These are phyloP conservation scores for Kalmusia sp. DNA, from an alignment of 2,329 filamentous ascomycete species.

Conservation along the genomic window DNA sequence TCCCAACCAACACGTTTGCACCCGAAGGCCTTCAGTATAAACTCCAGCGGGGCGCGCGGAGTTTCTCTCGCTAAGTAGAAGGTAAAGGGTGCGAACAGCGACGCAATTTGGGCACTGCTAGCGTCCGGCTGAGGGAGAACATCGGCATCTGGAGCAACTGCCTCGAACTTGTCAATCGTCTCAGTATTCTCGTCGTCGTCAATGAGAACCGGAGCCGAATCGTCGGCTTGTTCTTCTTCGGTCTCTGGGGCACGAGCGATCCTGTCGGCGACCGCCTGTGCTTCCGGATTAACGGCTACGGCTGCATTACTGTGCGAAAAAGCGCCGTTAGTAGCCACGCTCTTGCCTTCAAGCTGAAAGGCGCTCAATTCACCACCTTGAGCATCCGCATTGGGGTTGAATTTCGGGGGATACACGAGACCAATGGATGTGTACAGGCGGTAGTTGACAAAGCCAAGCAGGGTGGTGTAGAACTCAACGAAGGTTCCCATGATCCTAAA, in stretches of 20 bases:
- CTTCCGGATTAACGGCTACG: constrained; percentile 47
- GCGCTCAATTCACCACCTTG: constrained; percentile 88
- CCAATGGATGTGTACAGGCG: constrained; percentile 89
- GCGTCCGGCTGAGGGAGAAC: constrained; percentile 79
- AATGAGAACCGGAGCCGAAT: constrained; percentile 23
- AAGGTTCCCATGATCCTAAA: constrained; percentile 99
- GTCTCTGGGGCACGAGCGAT: constrained; percentile 43
- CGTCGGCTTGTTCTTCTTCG: constrained; percentile 45
- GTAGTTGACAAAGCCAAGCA: constrained; percentile 96
- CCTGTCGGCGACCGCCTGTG: constrained; percentile 58
- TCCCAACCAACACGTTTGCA: constrained; percentile 98
- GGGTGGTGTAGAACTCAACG: constrained; percentile 97
- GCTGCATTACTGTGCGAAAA: constrained; percentile 33
- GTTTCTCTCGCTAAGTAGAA: constrained; percentile 95
- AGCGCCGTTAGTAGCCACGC: constrained; percentile 48
- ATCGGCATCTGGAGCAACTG: constrained; percentile 83
- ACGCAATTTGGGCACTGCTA: constrained; percentile 70
- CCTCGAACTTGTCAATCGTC: constrained; percentile 89
- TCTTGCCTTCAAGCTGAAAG: constrained; percentile 85
- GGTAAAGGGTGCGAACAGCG: constrained; percentile 87
- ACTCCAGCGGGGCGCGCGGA: constrained; percentile 87
- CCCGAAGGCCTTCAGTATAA: constrained; percentile 90
- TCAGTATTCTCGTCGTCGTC: constrained; percentile 46
- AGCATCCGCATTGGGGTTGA: constrained; percentile 86
- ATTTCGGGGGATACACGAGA: constrained; percentile 94